Evolutionary conservation across 139 green algal species (phyloP).

Genomic region (Desmodesmus armatus): DNA sequence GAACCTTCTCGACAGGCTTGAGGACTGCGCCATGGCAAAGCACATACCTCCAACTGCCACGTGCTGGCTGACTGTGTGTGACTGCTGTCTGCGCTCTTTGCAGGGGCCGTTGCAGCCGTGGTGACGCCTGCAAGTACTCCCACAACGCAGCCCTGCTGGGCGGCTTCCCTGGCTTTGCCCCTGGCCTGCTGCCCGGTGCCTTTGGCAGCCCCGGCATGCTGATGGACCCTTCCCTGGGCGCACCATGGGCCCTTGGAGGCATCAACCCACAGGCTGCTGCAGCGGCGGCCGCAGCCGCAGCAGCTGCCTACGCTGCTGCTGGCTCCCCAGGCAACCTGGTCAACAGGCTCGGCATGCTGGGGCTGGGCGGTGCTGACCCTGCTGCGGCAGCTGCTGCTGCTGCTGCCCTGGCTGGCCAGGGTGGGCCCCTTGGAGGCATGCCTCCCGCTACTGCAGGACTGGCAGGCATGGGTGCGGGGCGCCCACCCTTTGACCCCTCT

Average conservation of each 20-base stretch:
- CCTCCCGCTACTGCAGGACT: neutral
- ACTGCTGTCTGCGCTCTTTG: neutral
- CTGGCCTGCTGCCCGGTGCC: neutral
- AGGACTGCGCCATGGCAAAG: neutral
- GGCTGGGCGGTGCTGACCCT: slow-evolving; percentile 5
- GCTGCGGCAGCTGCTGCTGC: slow-evolving; percentile 4
- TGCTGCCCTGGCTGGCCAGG: slow-evolving; percentile 1
- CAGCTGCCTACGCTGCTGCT: neutral
- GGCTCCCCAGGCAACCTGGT: neutral
- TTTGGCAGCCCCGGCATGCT: neutral
- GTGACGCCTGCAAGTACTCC: slow-evolving; percentile 81
- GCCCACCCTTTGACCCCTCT: no score
- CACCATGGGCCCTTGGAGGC: neutral
- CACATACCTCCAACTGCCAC: neutral
- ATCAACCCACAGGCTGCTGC: slow-evolving; percentile 16
- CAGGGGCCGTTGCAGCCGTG: slow-evolving; percentile 81
- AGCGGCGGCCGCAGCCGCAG: slow-evolving; percentile 1
- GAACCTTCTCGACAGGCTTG: neutral
- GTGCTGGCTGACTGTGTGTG: neutral
- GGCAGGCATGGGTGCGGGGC: neutral
- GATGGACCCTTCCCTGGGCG: neutral
- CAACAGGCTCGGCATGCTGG: slow-evolving; percentile 3
- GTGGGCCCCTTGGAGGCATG: neutral
- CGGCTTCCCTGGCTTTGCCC: neutral
- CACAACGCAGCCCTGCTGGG: slow-evolving; percentile 78